These are phyloP conservation scores for Hevea brasiliensis DNA, from an alignment of 345 rosid species.

Conservation along the genomic window DNA sequence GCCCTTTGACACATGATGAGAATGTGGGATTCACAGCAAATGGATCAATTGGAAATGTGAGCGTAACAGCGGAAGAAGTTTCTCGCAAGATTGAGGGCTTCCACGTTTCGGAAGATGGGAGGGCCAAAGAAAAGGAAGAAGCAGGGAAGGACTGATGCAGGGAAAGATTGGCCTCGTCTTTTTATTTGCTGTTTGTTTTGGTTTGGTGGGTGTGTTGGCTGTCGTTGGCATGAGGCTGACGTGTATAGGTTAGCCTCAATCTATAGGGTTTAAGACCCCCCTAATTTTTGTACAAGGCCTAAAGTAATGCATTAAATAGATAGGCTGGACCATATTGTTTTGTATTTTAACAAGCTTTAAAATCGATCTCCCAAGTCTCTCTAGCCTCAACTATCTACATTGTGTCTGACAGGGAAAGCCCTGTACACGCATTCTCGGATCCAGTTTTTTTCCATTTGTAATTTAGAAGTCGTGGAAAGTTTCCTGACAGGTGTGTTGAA, in stretches of 20 bases:
- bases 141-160: background rate
- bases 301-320: constrained; percentile 2
- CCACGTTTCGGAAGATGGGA: constrained; percentile 10
- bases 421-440: background rate
- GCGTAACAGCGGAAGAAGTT: constrained; percentile 27
- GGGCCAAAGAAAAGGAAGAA: background rate
- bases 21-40: constrained; percentile 19
- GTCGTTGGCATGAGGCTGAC: background rate
- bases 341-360: background rate
- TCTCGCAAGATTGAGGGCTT: constrained; percentile 28
- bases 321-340: background rate
- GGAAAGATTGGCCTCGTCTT: background rate
- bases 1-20: constrained; percentile 30
- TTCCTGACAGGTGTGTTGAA: too few species aligned
- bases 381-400: background rate
- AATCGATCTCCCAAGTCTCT: background rate
- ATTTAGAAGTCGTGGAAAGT: background rate
- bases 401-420: background rate
- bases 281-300: background rate
- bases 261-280: background rate
- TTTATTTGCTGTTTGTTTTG: background rate
- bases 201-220: background rate
- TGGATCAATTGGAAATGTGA: constrained; percentile 23
- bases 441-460: background rate
- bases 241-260: background rate